phyloP scores from a whole-genome alignment of 176 grass and related monocot species.

The Oryza meyeriana region DNA sequence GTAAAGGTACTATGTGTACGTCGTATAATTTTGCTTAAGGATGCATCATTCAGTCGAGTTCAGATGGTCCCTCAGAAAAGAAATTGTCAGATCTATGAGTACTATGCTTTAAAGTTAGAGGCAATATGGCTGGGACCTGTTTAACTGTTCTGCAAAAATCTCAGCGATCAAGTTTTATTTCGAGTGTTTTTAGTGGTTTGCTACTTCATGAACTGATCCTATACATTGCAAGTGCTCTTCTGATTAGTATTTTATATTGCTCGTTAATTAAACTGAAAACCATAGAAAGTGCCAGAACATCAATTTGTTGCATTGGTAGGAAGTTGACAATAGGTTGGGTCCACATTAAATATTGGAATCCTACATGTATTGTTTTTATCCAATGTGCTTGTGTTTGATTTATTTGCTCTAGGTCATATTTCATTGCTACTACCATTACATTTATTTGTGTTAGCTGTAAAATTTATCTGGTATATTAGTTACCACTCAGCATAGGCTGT shows the following conservation, averaged over 20 bases:
- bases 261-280: background rate
- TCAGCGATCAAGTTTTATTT: background rate
- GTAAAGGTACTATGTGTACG: background rate
- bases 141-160: background rate
- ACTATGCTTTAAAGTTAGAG: background rate
- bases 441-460: constrained; percentile 30
- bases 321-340: constrained; percentile 13
- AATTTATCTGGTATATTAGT: background rate
- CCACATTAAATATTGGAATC: background rate
- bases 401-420: constrained; percentile 7
- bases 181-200: background rate
- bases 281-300: constrained; percentile 2
- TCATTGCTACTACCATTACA: background rate
- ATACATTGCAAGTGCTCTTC: background rate
- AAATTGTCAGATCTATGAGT: constrained; percentile 3
- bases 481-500: background rate
- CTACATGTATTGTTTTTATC: background rate
- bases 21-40: background rate
- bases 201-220: background rate
- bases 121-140: background rate
- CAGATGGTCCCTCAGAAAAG: background rate
- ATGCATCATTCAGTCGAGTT: background rate
- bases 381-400: background rate
- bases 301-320: constrained; percentile 1
- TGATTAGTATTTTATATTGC: background rate